Evolutionary conservation across 176 grass and related monocot genomes (phyloP), one percentile per base, ranked within the genome.

Genomic region (Phoenix dactylifera): DNA sequence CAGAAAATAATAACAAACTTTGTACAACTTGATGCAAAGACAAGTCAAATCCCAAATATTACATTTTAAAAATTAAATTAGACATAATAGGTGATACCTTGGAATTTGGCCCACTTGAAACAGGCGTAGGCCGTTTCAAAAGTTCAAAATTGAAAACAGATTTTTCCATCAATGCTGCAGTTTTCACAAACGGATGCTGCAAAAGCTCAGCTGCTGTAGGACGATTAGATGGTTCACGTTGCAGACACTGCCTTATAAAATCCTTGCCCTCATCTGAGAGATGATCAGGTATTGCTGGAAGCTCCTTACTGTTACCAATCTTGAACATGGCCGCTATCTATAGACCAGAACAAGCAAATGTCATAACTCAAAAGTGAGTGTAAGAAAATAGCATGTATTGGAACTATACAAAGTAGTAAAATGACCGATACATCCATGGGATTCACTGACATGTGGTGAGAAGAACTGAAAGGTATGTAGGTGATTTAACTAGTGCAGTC

Each of bases 321-420:
- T 98, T 98, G 78, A 98, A 98, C 79, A 98, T 78, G 63, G 87
- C 93, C 50, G 93, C 93, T 74, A 98, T 98, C 93, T 98, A 44
- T 44, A 44, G 26, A 57, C 24, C 50, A 68, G 4, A 26, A 55
- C 24, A 39, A 9, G 26, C 7, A 9, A 56, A 44, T 44, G 35
- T 12, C 35, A 44, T 44, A 44, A 44, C 35, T 12, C 35, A 44
- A 44, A 44, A 44, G 35, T 44, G 35, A 44, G 35, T 44, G 35
- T 2, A 44, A 12, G 10, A 44, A 32, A 12, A 44, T 44, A 44
- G 9, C 10, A 12, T 10, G 35, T 44, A 12, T 44, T 44, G 7
- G 35, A 44, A 44, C 9, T 44, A 44, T 44, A 44, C 12, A 14
- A 12, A 44, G 9, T 44, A 6, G 35, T 44, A 44, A 44, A 44